phyloP scores from a whole-genome alignment of 169 alveolate species.

The Cryptosporidium muris region DNA sequence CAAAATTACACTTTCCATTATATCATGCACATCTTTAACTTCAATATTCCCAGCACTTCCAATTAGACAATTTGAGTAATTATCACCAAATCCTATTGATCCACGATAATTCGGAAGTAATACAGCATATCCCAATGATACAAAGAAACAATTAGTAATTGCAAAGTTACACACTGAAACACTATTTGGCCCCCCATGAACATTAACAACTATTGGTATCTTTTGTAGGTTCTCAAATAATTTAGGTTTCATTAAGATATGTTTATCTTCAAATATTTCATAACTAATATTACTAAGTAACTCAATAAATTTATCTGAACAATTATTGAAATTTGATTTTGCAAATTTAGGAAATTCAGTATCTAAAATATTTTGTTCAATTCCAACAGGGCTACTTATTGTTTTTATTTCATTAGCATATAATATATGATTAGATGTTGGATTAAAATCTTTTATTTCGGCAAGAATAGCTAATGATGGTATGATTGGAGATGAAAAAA shows the following conservation, averaged over 20 bases:
- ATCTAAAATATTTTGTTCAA: constrained; percentile 10
- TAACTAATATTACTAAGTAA: constrained; percentile 1
- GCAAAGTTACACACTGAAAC: background rate
- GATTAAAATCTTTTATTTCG: constrained; percentile 22
- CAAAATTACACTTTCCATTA: constrained; percentile 5
- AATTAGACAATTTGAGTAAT: constrained; percentile 23
- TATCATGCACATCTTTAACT: constrained; percentile 5
- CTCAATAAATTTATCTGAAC: constrained; percentile 11
- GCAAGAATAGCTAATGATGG: constrained; percentile 55
- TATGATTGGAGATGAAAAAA: constrained; percentile 34
- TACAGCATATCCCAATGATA: constrained; percentile 31
- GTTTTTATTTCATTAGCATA: constrained; percentile 42
- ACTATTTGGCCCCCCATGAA: constrained; percentile 65
- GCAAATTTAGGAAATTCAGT: background rate
- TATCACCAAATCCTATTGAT: constrained; percentile 59
- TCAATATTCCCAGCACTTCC: constrained; percentile 7
- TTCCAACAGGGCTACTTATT: constrained; percentile 41
- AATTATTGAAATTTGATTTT: background rate
- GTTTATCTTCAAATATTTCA: constrained; percentile 26
- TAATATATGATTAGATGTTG: constrained; percentile 12
- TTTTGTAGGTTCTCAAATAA: background rate
- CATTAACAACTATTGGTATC: constrained; percentile 21
- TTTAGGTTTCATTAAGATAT: constrained; percentile 8
- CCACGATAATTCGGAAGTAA: constrained; percentile 36
- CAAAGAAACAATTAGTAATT: constrained; percentile 9